A percentile compares a stretch with the other conserved stretches of the same genome.
phyloP scores from a whole-genome alignment of 768 basidiomycete species.

The Rhodotorula kratochvilovae region DNA sequence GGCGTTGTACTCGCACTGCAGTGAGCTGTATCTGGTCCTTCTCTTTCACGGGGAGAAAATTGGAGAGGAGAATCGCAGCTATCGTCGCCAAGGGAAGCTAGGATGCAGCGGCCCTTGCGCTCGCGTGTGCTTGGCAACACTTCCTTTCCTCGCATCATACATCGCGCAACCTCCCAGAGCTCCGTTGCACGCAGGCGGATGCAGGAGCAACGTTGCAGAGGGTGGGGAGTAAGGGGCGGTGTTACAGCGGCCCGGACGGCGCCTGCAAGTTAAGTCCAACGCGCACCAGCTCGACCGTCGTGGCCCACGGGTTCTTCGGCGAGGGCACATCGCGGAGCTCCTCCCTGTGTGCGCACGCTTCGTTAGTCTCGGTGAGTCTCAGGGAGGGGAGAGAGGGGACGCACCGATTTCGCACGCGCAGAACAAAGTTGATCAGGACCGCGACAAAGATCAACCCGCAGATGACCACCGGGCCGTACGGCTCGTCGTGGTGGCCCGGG shows the following conservation, averaged over 20 bases:
- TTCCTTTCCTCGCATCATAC: too few relatives aligned
- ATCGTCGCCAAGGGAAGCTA: too few relatives aligned
- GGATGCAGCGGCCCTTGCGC: too few relatives aligned
- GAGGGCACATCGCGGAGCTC: slow-evolving; percentile 16
- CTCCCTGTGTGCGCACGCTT: slow-evolving; percentile 6
- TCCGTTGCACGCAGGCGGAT: too few relatives aligned
- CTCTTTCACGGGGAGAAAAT: too few relatives aligned
- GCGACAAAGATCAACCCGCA: slow-evolving; percentile 79
- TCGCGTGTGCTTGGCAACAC: too few relatives aligned
- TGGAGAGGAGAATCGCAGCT: too few relatives aligned
- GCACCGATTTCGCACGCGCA: slow-evolving; percentile 54
- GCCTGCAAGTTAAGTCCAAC: slow-evolving; percentile 10
- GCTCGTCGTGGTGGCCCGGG: slow-evolving; percentile 80
- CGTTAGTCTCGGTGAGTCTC: background rate
- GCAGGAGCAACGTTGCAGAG: background rate
- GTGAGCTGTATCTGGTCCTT: too few relatives aligned
- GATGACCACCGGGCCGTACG: slow-evolving; percentile 76
- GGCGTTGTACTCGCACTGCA: background rate
- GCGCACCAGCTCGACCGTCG: slow-evolving; percentile 12
- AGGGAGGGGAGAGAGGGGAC: background rate
- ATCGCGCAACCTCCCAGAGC: too few relatives aligned
- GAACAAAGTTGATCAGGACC: slow-evolving; percentile 77
- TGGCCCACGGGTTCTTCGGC: slow-evolving; percentile 43
- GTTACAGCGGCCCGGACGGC: background rate
- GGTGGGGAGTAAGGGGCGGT: background rate